phyloP scores from a whole-genome alignment of 805 yeast genomes.

The Tetrapisispora nanseiensis region DNA sequence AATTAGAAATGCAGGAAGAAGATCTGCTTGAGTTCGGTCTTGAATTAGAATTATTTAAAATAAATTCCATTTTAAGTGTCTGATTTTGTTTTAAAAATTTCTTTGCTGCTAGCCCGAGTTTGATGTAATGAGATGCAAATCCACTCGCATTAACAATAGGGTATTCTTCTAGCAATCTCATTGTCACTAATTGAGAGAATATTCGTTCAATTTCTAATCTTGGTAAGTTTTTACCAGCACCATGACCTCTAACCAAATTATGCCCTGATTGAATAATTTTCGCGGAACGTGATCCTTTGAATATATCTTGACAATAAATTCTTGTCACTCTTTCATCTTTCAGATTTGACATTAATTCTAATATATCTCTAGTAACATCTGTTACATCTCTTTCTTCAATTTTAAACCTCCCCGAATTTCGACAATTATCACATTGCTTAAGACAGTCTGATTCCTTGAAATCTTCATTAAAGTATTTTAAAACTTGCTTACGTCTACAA shows the following conservation, averaged over 20 bases:
- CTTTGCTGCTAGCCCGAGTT: slow-evolving; percentile 46
- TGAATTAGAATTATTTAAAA: slow-evolving; percentile 16
- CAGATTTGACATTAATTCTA: slow-evolving; percentile 46
- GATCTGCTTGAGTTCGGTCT: slow-evolving; percentile 9
- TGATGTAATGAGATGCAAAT: slow-evolving; percentile 69
- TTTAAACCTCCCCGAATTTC: slow-evolving; percentile 33
- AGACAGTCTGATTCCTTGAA: slow-evolving; percentile 61
- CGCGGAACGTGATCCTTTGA: slow-evolving; percentile 60
- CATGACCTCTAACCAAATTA: slow-evolving; percentile 50
- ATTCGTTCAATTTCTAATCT: slow-evolving; percentile 72
- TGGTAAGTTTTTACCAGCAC: slow-evolving; percentile 53
- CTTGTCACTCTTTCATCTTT: slow-evolving; percentile 60
- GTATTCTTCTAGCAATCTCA: slow-evolving; percentile 58
- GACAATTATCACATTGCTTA: slow-evolving; percentile 81
- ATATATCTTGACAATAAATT: slow-evolving; percentile 73
- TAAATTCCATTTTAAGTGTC: slow-evolving; percentile 44
- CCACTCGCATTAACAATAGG: slow-evolving; percentile 68
- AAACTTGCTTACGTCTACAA: slow-evolving; percentile 82
- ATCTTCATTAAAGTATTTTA: slow-evolving; percentile 82
- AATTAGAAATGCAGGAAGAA: not conserved
- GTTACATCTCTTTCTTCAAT: slow-evolving; percentile 62
- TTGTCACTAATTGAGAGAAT: slow-evolving; percentile 64
- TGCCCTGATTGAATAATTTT: slow-evolving; percentile 58
- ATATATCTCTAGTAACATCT: slow-evolving; percentile 45
- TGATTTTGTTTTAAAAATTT: slow-evolving; percentile 36